A percentile compares a stretch with the other conserved stretches of the same genome.
Evolutionary conservation across 306 rosid species (phyloP).

Genomic region (Dalbergia cultrata): DNA sequence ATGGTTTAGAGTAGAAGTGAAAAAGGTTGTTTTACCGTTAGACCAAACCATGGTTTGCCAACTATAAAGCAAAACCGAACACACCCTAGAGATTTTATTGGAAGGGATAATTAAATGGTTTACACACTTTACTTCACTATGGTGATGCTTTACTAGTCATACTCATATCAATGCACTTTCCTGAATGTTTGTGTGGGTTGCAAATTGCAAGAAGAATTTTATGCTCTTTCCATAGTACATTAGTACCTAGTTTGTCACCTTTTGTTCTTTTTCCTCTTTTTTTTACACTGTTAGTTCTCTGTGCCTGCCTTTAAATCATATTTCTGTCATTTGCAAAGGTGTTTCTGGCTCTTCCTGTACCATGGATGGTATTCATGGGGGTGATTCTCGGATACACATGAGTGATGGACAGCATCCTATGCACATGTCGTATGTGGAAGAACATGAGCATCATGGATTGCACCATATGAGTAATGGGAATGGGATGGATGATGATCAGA

Average conservation of each 20-base stretch:
- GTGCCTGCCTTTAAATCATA: constrained; percentile 10
- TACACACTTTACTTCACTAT: constrained; percentile 13
- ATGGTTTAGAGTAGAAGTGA: too few relatives aligned
- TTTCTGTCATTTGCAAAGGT: constrained; percentile 46
- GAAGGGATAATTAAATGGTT: constrained; percentile 27
- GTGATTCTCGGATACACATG: constrained; percentile 59
- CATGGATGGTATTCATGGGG: constrained; percentile 71
- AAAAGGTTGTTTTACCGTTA: too few relatives aligned
- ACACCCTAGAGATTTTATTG: constrained; percentile 10
- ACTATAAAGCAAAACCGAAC: too few relatives aligned
- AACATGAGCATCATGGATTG: constrained; percentile 66
- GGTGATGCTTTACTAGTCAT: constrained; percentile 26
- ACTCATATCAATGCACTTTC: constrained; percentile 23
- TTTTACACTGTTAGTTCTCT: background rate
- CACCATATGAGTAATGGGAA: constrained; percentile 70
- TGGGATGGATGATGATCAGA: constrained; percentile 61
- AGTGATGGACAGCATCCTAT: constrained; percentile 61
- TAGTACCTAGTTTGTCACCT: background rate
- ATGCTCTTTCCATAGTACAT: constrained; percentile 1
- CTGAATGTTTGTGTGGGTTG: constrained; percentile 31
- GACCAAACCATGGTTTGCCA: too few relatives aligned
- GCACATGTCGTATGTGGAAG: constrained; percentile 63
- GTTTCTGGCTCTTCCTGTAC: constrained; percentile 34
- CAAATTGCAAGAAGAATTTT: background rate
- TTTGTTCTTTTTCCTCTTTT: background rate